Evolutionary conservation across 805 yeast species (phyloP).

Genomic region (Kodamaea jinghongensis): DNA sequence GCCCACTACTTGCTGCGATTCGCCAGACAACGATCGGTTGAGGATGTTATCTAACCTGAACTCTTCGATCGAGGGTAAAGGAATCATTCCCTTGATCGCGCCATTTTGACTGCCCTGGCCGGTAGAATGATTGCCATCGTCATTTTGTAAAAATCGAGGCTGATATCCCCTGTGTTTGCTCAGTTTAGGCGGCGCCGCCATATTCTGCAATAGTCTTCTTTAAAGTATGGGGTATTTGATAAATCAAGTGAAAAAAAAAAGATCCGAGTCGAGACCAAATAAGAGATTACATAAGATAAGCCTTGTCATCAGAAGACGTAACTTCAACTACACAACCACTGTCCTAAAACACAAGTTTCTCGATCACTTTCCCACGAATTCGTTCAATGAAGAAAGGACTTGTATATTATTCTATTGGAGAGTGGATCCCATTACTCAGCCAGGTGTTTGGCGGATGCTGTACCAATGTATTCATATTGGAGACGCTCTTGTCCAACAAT

Average conservation of each 20-base stretch:
- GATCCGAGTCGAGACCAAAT: not conserved
- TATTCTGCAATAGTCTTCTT: not conserved
- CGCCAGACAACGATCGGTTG: conserved; percentile 20
- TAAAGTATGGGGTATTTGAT: conserved; percentile 6
- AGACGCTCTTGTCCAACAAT: conserved; percentile 39
- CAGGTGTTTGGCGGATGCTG: conserved; percentile 74
- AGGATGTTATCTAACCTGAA: conserved; percentile 34
- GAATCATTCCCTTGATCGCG: not conserved
- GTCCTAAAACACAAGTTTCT: too few relatives aligned
- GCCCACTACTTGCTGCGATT: conserved; percentile 28
- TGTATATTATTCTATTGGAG: conserved; percentile 1
- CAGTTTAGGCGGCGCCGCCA: not conserved
- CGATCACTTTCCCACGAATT: too few relatives aligned
- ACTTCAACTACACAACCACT: too few relatives aligned
- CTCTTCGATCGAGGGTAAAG: conserved; percentile 27
- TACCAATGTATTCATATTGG: conserved; percentile 62
- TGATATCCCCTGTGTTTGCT: conserved; percentile 4
- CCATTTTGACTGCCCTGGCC: not conserved
- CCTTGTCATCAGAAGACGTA: too few relatives aligned
- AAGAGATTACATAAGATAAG: too few relatives aligned
- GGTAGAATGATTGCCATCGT: not conserved
- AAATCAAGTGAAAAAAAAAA: conserved; percentile 2
- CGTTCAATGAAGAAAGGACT: not conserved
- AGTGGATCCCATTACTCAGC: conserved; percentile 10
- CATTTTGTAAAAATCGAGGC: conserved; percentile 5